A percentile compares a stretch with the other conserved stretches of the same genome.
These are phyloP conservation scores for Dactylellina cionopaga DNA, from an alignment of 2,329 filamentous ascomycete species.

Conservation along the genomic window DNA sequence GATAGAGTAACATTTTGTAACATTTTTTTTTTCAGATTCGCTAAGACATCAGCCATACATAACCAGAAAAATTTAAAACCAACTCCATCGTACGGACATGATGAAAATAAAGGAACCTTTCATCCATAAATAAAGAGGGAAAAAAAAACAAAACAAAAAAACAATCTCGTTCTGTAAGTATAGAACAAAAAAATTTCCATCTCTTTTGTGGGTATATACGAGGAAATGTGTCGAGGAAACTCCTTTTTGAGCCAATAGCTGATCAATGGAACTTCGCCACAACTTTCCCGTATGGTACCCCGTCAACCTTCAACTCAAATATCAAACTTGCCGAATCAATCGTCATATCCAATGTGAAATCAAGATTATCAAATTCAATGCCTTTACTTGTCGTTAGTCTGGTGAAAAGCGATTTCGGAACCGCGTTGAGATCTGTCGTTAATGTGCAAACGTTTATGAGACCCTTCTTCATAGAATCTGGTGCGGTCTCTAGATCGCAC, in stretches of 20 bases:
- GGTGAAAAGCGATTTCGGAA: conserved; percentile 78
- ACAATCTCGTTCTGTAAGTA: no score
- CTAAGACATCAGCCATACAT: conserved; percentile 50
- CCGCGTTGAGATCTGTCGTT: conserved; percentile 80
- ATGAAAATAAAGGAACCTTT: conserved; percentile 7
- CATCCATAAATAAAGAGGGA: background rate
- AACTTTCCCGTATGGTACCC: conserved; percentile 78
- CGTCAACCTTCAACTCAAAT: conserved; percentile 82
- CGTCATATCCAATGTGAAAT: conserved; percentile 84
- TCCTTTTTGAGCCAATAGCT: no score
- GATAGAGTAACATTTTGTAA: background rate
- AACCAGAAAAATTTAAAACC: conserved; percentile 23
- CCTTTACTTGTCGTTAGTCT: conserved; percentile 79
- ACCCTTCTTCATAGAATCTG: conserved; percentile 69
- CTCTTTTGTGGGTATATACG: background rate
- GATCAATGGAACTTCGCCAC: conserved; percentile 78
- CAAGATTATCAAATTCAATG: conserved; percentile 82
- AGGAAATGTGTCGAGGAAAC: background rate
- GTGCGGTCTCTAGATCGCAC: conserved; percentile 75
- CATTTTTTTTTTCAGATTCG: conserved; percentile 32
- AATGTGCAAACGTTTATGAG: conserved; percentile 80
- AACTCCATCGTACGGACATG: conserved; percentile 38
- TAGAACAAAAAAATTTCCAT: conserved; percentile 2
- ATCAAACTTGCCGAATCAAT: conserved; percentile 79
- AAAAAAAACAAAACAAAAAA: conserved; percentile 6